Conservation (phyloP, 441 rosid species). For the Francoa sonchifolia region DNA sequence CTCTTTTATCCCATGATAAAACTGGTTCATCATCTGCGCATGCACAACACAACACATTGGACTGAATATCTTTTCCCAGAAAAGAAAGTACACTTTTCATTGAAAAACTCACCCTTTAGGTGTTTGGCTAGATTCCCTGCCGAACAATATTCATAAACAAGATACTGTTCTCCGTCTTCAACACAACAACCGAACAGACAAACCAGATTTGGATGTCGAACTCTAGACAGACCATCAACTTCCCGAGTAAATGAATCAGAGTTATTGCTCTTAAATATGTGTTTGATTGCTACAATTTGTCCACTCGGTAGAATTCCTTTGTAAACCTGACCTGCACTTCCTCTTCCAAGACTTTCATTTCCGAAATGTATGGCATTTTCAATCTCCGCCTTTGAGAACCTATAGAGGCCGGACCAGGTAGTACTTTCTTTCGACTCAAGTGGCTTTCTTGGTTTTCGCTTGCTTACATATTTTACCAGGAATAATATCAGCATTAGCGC, state of each 20-base stretch:
- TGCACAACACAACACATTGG: neutral
- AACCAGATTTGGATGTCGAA: constrained; percentile 57
- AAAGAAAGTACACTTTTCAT: no score
- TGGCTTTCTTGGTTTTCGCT: constrained; percentile 10
- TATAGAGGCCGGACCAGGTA: constrained; percentile 35
- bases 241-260: constrained; percentile 40
- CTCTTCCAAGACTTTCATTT: constrained; percentile 34
- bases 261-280: constrained; percentile 27
- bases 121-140: constrained; percentile 51
- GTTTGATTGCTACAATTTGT: constrained; percentile 52
- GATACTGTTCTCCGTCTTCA: constrained; percentile 43
- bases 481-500: constrained; percentile 20
- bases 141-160: constrained; percentile 51
- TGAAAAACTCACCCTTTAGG: no score
- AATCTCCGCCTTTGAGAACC: constrained; percentile 48
- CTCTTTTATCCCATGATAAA: constrained; percentile 49
- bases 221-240: constrained; percentile 50
- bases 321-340: constrained; percentile 50
- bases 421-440: constrained; percentile 14
- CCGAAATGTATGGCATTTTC: constrained; percentile 34
- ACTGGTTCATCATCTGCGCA: constrained; percentile 29
- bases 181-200: constrained; percentile 46
- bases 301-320: constrained; percentile 59
- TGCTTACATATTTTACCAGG: constrained; percentile 22
- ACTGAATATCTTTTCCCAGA: no score